Base-by-base conservation (phyloP, 768 basidiomycete genomes). In the Pulveroboletus sp. region DNA sequence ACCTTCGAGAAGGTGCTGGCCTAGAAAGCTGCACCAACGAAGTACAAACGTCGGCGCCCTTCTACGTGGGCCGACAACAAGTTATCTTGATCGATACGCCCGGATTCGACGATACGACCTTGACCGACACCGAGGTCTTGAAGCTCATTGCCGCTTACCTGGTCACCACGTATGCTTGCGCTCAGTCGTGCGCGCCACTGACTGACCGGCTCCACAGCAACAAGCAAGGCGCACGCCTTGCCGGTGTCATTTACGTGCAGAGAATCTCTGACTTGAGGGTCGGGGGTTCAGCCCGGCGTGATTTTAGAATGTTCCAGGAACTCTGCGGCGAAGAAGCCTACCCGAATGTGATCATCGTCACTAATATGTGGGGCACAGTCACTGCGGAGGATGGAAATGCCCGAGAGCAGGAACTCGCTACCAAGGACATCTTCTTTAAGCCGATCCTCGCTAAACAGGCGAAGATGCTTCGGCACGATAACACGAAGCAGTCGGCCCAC, bases 41-140 rank as follows among this genome's bases (percentile, higher is more conserved):
- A 46, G 57, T 70, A 8, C 69, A 71, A 49, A 59, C 56, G 7
- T 69, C 66, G 0, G 3, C 44, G 14, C 53, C 61, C 38, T 69
- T 67, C 32, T 24, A 46, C 39, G 35, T 67, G 13, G 57, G 58
- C 45, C 72, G 71, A 6, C 66, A 67, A 8, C 62, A 53, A n/a
- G 69, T 83, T 31, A 67, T 70, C 11, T 63, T 84, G 27, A 73
- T 84, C 46, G 82, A 84, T 53, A 83, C 82, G 0, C 82, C 82
- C 7, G 82, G 82, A 1, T 83, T 82, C 56, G 81, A 82, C 59
- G 80, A 82, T 52, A 77, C 80, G 4, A 57, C 46, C 27, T 60
- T 70, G 52, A 77, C 73, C 32, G 80, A 81, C 53, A 72, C 73
- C 1, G 78, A 77, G 32, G 71, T 81, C 27, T 55, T 81, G 35